A percentile compares a stretch with the other conserved stretches of the same genome.
Evolutionary conservation across 257 asterid species (phyloP).

Genomic region (Knoxia roxburghii): DNA sequence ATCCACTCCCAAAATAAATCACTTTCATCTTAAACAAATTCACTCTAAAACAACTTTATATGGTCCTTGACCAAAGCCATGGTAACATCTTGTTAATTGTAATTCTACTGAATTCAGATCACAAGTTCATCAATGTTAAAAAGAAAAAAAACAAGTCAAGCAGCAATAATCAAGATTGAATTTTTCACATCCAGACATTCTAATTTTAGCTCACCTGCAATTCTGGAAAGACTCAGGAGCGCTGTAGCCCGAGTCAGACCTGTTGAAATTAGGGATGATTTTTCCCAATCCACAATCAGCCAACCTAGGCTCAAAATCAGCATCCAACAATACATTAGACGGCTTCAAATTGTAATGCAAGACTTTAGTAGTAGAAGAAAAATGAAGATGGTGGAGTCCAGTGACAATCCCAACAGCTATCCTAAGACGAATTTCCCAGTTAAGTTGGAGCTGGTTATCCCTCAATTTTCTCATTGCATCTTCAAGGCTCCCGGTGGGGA

Average conservation of each 20-base stretch:
- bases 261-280: slow-evolving; percentile 43
- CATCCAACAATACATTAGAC: slow-evolving; percentile 71
- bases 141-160: not conserved
- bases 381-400: slow-evolving; percentile 80
- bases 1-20: too few relatives aligned
- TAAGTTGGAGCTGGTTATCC: slow-evolving; percentile 58
- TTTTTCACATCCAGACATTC: not conserved
- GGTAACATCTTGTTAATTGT: not conserved
- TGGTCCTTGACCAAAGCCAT: not conserved
- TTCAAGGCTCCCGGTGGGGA: slow-evolving; percentile 68
- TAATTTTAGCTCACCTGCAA: slow-evolving; percentile 51
- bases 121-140: not conserved
- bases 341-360: slow-evolving; percentile 84
- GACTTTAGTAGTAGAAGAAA: slow-evolving; percentile 54
- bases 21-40: too few relatives aligned
- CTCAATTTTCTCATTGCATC: slow-evolving; percentile 66
- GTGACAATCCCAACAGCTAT: slow-evolving; percentile 78
- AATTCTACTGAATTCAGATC: not conserved
- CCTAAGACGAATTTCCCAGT: slow-evolving; percentile 71
- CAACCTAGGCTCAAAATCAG: slow-evolving; percentile 68
- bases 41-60: too few relatives aligned
- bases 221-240: slow-evolving; percentile 73
- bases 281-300: slow-evolving; percentile 74
- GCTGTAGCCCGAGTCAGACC: slow-evolving; percentile 47
- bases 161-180: slow-evolving; percentile 3